Conservation (phyloP, 108 stramenopile species). For the Hondaea fermentalgiana region DNA sequence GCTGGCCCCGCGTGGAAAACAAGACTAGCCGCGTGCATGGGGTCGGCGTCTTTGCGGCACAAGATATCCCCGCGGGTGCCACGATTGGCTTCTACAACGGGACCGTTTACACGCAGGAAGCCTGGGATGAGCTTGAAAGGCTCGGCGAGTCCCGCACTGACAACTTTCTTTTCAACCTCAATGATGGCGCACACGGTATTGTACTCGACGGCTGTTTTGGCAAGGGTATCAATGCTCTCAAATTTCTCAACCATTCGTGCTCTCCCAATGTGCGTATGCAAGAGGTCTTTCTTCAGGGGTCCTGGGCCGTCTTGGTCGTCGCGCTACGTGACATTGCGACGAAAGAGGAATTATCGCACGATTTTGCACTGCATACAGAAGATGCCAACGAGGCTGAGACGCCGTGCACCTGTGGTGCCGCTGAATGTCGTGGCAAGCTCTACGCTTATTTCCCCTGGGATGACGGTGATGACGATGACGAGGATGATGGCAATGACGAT, state of each 20-base stretch:
- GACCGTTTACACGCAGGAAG: background rate
- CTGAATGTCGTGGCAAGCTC: background rate
- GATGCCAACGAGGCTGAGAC: background rate
- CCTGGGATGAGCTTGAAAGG: background rate
- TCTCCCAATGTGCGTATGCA: background rate
- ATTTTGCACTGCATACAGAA: background rate
- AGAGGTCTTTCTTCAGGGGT: background rate
- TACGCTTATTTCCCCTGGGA: background rate
- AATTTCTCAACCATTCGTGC: background rate
- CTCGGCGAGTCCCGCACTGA: background rate
- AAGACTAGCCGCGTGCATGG: background rate
- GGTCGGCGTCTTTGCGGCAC: background rate
- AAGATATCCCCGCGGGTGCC: background rate
- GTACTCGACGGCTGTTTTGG: background rate
- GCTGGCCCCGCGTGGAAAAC: background rate
- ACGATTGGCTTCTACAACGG: background rate
- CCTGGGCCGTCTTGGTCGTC: background rate
- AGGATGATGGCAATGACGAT: background rate
- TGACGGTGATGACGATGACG: background rate
- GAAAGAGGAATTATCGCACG: background rate
- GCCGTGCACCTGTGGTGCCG: background rate
- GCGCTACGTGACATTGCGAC: background rate
- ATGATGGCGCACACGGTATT: background rate
- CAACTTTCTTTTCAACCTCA: background rate
- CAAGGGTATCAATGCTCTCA: background rate